phyloP scores from a whole-genome alignment of 2,329 filamentous ascomycete species.

The Ophiostoma australiae region DNA sequence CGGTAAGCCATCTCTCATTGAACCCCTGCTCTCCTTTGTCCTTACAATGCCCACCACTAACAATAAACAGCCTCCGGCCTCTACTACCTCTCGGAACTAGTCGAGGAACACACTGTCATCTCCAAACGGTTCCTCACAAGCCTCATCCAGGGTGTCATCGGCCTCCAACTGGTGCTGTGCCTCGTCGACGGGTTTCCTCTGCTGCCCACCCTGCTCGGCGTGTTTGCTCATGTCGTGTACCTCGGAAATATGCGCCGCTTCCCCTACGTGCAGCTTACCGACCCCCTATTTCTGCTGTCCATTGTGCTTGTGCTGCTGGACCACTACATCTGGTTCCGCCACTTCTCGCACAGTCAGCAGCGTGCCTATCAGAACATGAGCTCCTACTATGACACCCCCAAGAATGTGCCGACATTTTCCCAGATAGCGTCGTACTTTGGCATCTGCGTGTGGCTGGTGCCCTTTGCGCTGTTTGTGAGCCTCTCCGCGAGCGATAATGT shows the following conservation, averaged over 20 bases:
- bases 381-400: conserved; percentile 57
- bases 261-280: conserved; percentile 75
- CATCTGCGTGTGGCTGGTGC: conserved; percentile 92
- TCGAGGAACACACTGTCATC: conserved; percentile 94
- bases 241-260: conserved; percentile 74
- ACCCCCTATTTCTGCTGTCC: conserved; percentile 79
- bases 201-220: conserved; percentile 65
- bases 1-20: conserved; percentile 37
- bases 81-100: conserved; percentile 96
- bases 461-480: conserved; percentile 91
- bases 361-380: conserved; percentile 53
- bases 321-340: conserved; percentile 92
- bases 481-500: conserved; percentile 93
- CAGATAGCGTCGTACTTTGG: conserved; percentile 97
- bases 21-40: neutral
- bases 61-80: conserved; percentile 66
- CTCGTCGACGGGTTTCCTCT: conserved; percentile 83
- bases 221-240: conserved; percentile 79
- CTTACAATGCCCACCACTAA: conserved; percentile 7
- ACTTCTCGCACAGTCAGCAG: conserved; percentile 68
- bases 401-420: conserved; percentile 72
- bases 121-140: conserved; percentile 80
- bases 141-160: conserved; percentile 79
- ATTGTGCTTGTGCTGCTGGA: conserved; percentile 82
- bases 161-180: conserved; percentile 66